Percentiles rank a stretch among this genome's conserved stretches.
These are phyloP conservation scores for Ambrosiella beaveri DNA, from an alignment of 2,329 filamentous ascomycete genomes.

Conservation along the genomic window DNA sequence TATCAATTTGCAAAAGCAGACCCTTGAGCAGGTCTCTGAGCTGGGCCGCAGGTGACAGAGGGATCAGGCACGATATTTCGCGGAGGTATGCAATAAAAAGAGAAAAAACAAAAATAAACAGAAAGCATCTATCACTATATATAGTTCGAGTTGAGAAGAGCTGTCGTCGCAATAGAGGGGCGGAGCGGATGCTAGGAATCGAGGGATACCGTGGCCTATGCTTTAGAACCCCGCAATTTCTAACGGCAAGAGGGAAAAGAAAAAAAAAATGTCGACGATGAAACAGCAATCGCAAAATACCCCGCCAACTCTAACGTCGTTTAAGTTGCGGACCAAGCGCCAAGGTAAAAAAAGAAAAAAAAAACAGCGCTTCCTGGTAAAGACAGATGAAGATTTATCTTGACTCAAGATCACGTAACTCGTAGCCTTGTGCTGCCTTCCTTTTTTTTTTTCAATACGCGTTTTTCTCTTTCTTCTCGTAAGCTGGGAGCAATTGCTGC, in stretches of 20 bases:
- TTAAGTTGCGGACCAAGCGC: not conserved
- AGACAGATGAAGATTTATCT: not conserved
- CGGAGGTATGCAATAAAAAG: no score
- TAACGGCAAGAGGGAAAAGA: not conserved
- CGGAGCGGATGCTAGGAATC: not conserved
- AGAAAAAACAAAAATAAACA: no score
- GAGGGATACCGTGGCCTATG: not conserved
- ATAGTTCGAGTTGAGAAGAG: not conserved
- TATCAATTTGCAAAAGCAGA: no score
- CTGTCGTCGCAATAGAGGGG: not conserved
- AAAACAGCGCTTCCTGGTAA: not conserved
- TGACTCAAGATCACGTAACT: not conserved
- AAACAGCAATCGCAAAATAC: not conserved
- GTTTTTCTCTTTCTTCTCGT: not conserved
- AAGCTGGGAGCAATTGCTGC: not conserved
- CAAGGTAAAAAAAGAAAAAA: not conserved
- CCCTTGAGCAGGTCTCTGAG: no score
- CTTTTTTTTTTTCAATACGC: not conserved
- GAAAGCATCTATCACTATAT: no score
- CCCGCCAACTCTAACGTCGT: slow-evolving; percentile 1
- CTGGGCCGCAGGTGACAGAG: no score
- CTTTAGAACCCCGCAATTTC: slow-evolving; percentile 3
- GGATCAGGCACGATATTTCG: no score
- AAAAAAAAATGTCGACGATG: not conserved
- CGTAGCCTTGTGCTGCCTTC: not conserved